Conservation (phyloP, 2,329 filamentous ascomycete genomes). For the Pezicula radicicola region DNA sequence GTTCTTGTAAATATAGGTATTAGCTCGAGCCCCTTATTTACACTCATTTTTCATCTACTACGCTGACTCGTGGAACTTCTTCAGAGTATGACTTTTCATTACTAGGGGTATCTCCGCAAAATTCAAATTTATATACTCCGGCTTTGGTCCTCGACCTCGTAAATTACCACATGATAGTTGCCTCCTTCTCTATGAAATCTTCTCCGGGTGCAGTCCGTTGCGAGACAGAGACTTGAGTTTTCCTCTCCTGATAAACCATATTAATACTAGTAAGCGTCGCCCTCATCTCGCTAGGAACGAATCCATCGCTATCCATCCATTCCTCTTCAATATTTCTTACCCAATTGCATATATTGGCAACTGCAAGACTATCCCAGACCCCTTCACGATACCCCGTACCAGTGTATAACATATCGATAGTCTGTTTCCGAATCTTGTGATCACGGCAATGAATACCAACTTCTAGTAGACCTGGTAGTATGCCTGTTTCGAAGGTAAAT, state of each 20-base stretch:
- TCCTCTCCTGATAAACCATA: background rate
- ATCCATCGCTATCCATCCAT: slow-evolving; percentile 5
- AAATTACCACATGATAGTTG: too few relatives aligned
- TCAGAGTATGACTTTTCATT: too few relatives aligned
- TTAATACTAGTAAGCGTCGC: background rate
- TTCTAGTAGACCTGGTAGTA: slow-evolving; percentile 9
- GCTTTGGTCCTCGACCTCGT: too few relatives aligned
- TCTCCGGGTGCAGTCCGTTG: background rate
- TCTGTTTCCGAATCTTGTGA: slow-evolving; percentile 1
- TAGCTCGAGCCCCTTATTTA: too few relatives aligned
- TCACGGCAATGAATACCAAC: slow-evolving; percentile 7
- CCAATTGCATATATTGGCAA: slow-evolving; percentile 2
- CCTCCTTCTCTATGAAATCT: too few relatives aligned
- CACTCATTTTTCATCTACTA: too few relatives aligned
- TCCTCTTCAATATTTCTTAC: slow-evolving; percentile 9
- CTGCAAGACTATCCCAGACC: slow-evolving; percentile 6
- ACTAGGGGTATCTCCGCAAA: too few relatives aligned
- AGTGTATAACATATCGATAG: slow-evolving; percentile 6
- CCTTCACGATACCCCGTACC: slow-evolving; percentile 11
- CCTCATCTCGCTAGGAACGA: background rate
- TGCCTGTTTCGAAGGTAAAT: slow-evolving; percentile 12
- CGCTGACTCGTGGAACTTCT: too few relatives aligned
- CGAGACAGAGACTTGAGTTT: background rate
- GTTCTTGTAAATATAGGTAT: too few relatives aligned
- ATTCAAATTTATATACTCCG: too few relatives aligned